Base-by-base conservation (phyloP, 345 rosid species). In the Rhizophora apiculata region DNA sequence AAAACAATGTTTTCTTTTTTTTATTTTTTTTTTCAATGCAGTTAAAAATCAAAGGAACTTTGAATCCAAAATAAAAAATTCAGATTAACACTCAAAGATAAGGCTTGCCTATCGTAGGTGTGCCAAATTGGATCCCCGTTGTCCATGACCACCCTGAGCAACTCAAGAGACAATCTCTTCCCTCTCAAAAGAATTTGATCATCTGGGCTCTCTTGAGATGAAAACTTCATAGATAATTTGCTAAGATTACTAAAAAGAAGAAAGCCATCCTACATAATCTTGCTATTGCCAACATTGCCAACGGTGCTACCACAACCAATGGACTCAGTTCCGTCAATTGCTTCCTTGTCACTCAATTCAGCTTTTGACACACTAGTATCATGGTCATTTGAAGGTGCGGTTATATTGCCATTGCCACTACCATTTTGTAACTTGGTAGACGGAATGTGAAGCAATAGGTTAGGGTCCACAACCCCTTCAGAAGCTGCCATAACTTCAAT, bases 151-250 rank as follows among this genome's bases (percentile, higher is more conserved):
- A 73, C 71, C 60, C 54, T 67, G 43, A 73, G 62, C 72, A 67
- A 62, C 63, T 67, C 94, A 65, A 93, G 76, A 32, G 96, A 93
- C 79, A 91, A 62, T 21, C 86, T 83, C 80, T 91, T 93, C 51
- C 98, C 98, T 69, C 96, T 89, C 81, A 93, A 75, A 63, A 93
- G 91, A 75, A 91, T 91, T 66, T 91, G 93, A 80, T 93, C 96
- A 81, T 90, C 98, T 2, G 96, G 84, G 72, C 84, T 87, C 76
- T 89, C 97, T 77, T 91, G 97, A 7, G 97, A 84, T 0, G 97
- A 89, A 79, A 84, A 89, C 81, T 91, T 93, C 98, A 93, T 93
- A 13, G 98, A 93, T 78, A 93, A 73, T 78, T 91, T 93, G 63
- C 97, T 88, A 54, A 93, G 81, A 71, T 93, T 91, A 85, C 84